Conservation (phyloP, 176 grass and related monocot species). For the Bonia amplexicaulis region DNA sequence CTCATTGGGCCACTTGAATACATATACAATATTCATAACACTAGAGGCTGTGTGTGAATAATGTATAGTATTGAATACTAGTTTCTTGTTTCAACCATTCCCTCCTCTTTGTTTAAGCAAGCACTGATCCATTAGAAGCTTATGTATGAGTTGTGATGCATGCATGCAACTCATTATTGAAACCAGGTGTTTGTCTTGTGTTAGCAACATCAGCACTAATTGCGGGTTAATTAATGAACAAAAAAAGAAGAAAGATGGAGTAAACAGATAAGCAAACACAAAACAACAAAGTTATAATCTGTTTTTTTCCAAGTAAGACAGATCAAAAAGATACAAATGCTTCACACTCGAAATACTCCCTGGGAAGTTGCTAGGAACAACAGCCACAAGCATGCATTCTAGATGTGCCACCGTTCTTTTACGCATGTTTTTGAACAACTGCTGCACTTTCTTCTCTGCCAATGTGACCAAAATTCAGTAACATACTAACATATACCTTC, state of each 20-base stretch:
- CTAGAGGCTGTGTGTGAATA: not conserved
- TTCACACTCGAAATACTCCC: not conserved
- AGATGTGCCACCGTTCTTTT: not conserved
- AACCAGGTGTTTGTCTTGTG: conserved; percentile 19
- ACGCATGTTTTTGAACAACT: not conserved
- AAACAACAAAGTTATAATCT: not conserved
- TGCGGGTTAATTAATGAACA: conserved; percentile 6
- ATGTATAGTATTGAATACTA: not conserved
- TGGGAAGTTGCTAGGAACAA: not conserved
- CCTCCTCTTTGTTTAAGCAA: not conserved
- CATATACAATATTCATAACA: too few species aligned
- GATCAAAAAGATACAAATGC: not conserved
- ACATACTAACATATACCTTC: not conserved
- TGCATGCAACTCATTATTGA: conserved; percentile 8
- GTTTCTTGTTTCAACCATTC: conserved; percentile 23
- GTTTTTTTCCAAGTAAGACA: not conserved
- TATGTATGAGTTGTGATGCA: not conserved
- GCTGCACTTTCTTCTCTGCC: not conserved
- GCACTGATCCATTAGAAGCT: not conserved
- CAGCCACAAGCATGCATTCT: not conserved
- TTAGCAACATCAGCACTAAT: conserved; percentile 14
- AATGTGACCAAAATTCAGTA: not conserved
- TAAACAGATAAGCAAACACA: not conserved
- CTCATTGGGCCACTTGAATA: not conserved
- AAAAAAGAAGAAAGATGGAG: not conserved